Base-by-base conservation (phyloP, 1,139 yeast species). In the Geotrichum histeridarum region DNA sequence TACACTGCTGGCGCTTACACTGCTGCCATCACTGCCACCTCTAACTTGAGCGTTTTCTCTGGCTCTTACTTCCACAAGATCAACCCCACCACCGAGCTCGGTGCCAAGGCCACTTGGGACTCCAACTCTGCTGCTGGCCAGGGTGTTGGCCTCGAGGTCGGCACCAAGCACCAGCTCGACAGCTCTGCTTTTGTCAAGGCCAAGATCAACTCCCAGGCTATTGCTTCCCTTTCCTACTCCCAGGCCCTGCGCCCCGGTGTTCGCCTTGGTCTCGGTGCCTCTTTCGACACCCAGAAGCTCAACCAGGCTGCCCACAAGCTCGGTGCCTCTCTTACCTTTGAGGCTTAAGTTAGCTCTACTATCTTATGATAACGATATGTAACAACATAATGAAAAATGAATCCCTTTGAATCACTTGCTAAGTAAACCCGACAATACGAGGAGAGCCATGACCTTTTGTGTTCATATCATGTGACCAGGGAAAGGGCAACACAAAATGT, bases 21-120 rank as follows among this genome's bases (percentile, higher is more conserved):
- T 60, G 83, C 93, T 64, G 90, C 96, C 61, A 80, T 93, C 63
- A 83, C 94, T 67, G 90, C 95, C 68, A 82, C 94, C 72, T 83
- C 86, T 79, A 89, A 90, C 83, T 81, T 91, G 73, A 82, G 90
- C 58, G 84, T 91, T 64, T 89, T 86, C 82, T 80, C 96, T 57
- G 97, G 97, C 67, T 93, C 96, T 66, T 90, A 91, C 84, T 93
- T 83, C 90, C 98, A 93, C 86, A 86, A 81, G 76, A 95, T 93
- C 63, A 82, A 90, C 67, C 87, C 94, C 63, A 76, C 79, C 67
- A 90, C 94, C 67, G 96, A 93, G 82, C 96, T 91, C 67, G 98
- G 97, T 79, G 96, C 97, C 68, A 91, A 87, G 81, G 96, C 97
- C 69, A 84, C 95, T 64, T 88, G 94, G 84, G 96, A 90, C 78